phyloP scores from a whole-genome alignment of 2,329 filamentous ascomycete species.

The Aspergillus aculeatinus region DNA sequence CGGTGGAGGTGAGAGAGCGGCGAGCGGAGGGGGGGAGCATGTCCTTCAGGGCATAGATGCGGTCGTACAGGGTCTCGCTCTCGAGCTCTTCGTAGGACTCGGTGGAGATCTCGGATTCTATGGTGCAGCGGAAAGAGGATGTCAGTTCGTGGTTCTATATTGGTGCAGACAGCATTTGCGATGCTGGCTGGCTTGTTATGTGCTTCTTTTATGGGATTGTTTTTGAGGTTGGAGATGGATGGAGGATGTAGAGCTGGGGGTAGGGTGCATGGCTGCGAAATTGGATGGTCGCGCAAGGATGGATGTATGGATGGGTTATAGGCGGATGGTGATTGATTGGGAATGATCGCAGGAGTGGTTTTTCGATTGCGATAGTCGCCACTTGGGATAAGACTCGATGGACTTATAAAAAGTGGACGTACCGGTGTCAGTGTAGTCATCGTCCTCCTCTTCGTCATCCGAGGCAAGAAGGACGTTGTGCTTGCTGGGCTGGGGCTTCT shows the following conservation, averaged over 20 bases:
- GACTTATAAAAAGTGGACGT: conserved; percentile 33
- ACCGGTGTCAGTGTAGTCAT: conserved; percentile 86
- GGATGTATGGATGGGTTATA: conserved; percentile 6
- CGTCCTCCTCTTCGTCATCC: conserved; percentile 72
- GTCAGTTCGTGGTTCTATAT: conserved; percentile 14
- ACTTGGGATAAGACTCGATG: neutral
- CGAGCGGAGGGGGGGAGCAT: conserved; percentile 73
- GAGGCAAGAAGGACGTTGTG: conserved; percentile 54
- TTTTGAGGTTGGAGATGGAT: neutral
- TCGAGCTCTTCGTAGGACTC: conserved; percentile 66
- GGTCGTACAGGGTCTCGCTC: conserved; percentile 63
- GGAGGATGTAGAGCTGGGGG: neutral
- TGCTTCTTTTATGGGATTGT: neutral
- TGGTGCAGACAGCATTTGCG: no score
- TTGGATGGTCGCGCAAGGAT: neutral
- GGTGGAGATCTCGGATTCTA: conserved; percentile 81
- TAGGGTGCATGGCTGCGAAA: neutral
- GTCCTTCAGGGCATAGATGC: conserved; percentile 70
- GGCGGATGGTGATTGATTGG: conserved; percentile 2
- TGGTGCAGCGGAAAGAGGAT: neutral
- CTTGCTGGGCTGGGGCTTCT: conserved; percentile 62
- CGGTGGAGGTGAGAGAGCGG: conserved; percentile 63
- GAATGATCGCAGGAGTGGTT: neutral
- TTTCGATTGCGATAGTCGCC: neutral
- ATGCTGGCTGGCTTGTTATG: neutral